phyloP scores from a whole-genome alignment of 164 flowering plant genomes.

The Vitis cinerea region DNA sequence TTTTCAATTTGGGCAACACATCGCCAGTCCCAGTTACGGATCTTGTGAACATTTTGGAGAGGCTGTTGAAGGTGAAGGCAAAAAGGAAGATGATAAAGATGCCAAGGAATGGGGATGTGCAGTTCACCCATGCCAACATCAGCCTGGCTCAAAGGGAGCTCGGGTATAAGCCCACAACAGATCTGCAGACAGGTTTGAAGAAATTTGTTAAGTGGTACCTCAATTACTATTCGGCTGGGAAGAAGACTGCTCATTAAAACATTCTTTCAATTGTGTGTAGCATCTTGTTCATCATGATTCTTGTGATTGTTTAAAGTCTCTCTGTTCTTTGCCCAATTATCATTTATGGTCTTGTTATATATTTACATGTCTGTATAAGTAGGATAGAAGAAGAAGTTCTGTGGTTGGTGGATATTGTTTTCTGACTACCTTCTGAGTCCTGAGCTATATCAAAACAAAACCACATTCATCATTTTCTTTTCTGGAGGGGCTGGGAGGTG shows the following conservation, averaged over 20 bases:
- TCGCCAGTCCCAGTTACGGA: slow-evolving; percentile 77
- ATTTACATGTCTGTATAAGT: slow-evolving; percentile 22
- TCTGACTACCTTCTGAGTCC: slow-evolving; percentile 4
- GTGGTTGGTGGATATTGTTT: slow-evolving; percentile 27
- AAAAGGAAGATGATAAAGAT: slow-evolving; percentile 64
- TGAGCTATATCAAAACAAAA: slow-evolving; percentile 27
- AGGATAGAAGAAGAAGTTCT: slow-evolving; percentile 34
- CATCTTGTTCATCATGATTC: slow-evolving; percentile 57
- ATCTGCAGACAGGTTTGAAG: slow-evolving; percentile 89
- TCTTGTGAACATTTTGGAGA: slow-evolving; percentile 84
- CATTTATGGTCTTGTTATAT: slow-evolving; percentile 16
- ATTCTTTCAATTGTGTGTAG: slow-evolving; percentile 28
- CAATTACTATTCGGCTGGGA: slow-evolving; percentile 59
- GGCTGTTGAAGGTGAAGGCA: slow-evolving; percentile 78
- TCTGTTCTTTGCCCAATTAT: slow-evolving; percentile 17
- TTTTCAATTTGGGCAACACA: slow-evolving; percentile 79
- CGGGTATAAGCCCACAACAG: slow-evolving; percentile 84
- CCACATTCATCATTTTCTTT: not conserved
- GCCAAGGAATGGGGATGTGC: slow-evolving; percentile 96
- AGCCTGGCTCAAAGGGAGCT: slow-evolving; percentile 78
- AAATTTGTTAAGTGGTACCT: slow-evolving; percentile 75
- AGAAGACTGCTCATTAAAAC: slow-evolving; percentile 53
- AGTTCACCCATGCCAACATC: slow-evolving; percentile 85
- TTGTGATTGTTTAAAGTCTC: slow-evolving; percentile 41
- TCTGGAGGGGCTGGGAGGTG: slow-evolving; percentile 10